Evolutionary conservation across 2,329 filamentous ascomycete genomes (phyloP).

Genomic region (Rhynchosporium agropyri): DNA sequence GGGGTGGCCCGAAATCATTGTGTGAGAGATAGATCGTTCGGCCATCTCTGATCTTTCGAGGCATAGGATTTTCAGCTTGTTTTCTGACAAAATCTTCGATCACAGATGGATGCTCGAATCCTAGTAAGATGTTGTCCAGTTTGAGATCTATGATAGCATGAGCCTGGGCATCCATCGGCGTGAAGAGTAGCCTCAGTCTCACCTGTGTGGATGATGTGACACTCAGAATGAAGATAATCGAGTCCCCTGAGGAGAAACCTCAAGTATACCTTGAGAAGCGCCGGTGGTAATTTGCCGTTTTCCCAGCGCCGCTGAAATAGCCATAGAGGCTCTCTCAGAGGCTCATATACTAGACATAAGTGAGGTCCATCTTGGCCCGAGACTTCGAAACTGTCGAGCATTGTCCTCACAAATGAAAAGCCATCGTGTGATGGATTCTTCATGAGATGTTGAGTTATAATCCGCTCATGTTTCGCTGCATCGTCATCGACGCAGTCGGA

Average conservation of each 20-base stretch:
- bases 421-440: neutral
- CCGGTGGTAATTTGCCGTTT: constrained; percentile 14
- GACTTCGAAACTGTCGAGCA: neutral
- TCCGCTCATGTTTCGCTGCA: neutral
- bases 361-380: neutral
- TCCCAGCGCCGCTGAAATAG: constrained; percentile 22
- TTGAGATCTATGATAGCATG: constrained; percentile 28
- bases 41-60: constrained; percentile 28
- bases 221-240: neutral
- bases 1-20: constrained; percentile 29
- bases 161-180: neutral
- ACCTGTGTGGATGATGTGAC: constrained; percentile 5
- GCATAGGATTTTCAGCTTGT: constrained; percentile 29
- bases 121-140: constrained; percentile 30
- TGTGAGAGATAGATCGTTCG: constrained; percentile 31
- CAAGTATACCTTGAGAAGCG: constrained; percentile 24
- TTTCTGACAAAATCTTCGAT: constrained; percentile 26
- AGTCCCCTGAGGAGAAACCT: neutral
- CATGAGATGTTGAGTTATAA: neutral
- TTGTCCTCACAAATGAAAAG: neutral
- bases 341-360: neutral
- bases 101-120: constrained; percentile 29
- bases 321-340: constrained; percentile 25
- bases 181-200: neutral
- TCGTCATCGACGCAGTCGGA: neutral